Evolutionary conservation across 2,329 filamentous ascomycete genomes (phyloP).

Genomic region (Phialophora verrucosa): DNA sequence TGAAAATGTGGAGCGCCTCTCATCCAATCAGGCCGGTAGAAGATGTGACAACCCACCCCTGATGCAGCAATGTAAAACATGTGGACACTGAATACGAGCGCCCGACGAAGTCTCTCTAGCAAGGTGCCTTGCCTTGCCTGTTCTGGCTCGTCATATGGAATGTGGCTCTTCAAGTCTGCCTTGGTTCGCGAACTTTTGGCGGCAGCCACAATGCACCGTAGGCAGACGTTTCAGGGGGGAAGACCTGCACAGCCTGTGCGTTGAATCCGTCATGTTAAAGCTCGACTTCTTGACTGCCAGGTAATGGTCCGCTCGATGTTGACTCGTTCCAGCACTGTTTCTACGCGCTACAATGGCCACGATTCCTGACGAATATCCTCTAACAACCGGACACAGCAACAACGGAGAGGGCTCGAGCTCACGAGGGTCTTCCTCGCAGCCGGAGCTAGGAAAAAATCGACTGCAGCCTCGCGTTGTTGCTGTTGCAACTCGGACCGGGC

Average conservation of each 20-base stretch:
- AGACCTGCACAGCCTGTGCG: neutral
- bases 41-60: neutral
- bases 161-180: neutral
- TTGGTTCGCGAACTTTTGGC: neutral
- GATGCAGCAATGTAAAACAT: neutral
- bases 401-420: neutral
- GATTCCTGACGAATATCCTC: neutral
- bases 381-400: neutral
- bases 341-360: neutral
- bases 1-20: conserved; percentile 5
- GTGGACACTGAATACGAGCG: neutral
- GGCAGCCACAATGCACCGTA: neutral
- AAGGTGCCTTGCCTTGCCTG: neutral
- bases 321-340: neutral
- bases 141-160: neutral
- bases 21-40: neutral
- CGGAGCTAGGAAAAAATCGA: neutral
- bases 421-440: neutral
- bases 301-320: neutral
- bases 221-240: neutral
- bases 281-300: neutral
- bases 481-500: neutral
- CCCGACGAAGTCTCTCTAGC: neutral
- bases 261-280: neutral
- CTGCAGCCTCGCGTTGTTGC: neutral